Conservation (phyloP, 176 grass and related monocot species). For the Ensete glaucum region DNA sequence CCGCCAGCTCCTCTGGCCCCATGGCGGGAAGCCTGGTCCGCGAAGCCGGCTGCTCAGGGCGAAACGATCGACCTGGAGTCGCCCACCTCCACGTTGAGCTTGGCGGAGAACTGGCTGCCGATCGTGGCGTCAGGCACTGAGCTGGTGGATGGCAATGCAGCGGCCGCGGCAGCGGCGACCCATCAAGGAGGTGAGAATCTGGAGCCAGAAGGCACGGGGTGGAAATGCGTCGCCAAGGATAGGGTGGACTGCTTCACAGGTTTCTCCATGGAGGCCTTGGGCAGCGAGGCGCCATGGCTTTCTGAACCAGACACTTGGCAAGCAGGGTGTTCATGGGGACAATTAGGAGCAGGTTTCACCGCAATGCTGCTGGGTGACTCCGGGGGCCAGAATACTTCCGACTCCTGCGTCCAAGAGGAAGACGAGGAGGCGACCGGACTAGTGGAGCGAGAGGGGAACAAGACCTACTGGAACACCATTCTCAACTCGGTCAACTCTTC, state of each 20-base stretch:
- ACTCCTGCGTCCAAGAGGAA: conserved; percentile 32
- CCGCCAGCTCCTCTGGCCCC: neutral
- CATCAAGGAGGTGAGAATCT: conserved; percentile 22
- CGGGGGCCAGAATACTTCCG: conserved; percentile 33
- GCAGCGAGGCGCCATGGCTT: conserved; percentile 48
- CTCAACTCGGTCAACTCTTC: conserved; percentile 61
- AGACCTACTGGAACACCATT: conserved; percentile 85
- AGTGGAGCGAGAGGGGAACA: conserved; percentile 30
- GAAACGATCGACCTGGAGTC: conserved; percentile 63
- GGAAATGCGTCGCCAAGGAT: conserved; percentile 52
- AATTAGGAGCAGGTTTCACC: conserved; percentile 39
- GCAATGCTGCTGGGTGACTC: conserved; percentile 55
- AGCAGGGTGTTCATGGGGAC: neutral
- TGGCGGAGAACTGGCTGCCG: conserved; percentile 44
- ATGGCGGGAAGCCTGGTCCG: conserved; percentile 13
- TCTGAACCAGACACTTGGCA: conserved; percentile 17
- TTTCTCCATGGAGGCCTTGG: conserved; percentile 10
- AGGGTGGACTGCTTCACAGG: neutral
- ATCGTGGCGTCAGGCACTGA: conserved; percentile 15
- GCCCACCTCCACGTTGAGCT: conserved; percentile 78
- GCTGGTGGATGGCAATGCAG: conserved; percentile 21
- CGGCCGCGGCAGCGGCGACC: conserved; percentile 3
- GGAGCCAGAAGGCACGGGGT: conserved; percentile 31
- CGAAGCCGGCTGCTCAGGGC: conserved; percentile 29
- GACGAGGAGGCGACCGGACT: conserved; percentile 24